phyloP scores from a whole-genome alignment of 805 yeast species.

The Nakazawaea laoshanensis region DNA sequence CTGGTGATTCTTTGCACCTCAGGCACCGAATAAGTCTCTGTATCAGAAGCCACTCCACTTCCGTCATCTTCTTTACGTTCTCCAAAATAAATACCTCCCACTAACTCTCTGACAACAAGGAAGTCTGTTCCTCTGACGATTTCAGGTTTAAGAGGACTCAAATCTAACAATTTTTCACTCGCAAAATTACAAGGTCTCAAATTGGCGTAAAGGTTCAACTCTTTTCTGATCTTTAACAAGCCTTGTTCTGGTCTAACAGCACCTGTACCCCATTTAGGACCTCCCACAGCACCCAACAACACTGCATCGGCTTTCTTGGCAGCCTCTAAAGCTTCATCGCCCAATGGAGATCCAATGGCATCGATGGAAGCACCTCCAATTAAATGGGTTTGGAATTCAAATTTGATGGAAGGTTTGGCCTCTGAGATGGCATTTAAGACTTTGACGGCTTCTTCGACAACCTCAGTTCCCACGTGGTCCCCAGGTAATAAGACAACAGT shows the following conservation, averaged over 20 bases:
- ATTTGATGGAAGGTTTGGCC: constrained; percentile 45
- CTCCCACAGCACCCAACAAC: constrained; percentile 97
- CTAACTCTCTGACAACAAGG: constrained; percentile 90
- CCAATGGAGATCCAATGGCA: constrained; percentile 88
- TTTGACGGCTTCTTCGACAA: constrained; percentile 84
- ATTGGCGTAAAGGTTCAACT: constrained; percentile 88
- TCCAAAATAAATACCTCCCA: constrained; percentile 98
- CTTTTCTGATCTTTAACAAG: constrained; percentile 87
- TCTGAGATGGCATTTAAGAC: constrained; percentile 74
- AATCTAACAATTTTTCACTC: constrained; percentile 70
- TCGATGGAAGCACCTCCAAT: constrained; percentile 99
- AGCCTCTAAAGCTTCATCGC: constrained; percentile 76
- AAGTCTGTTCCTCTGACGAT: constrained; percentile 87
- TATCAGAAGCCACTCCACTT: constrained; percentile 82
- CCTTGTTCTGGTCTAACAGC: constrained; percentile 97
- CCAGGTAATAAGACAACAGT: constrained; percentile 83
- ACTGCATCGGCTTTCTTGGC: constrained; percentile 89
- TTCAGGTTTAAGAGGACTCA: constrained; percentile 83
- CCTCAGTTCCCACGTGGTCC: constrained; percentile 94
- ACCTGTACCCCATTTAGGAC: constrained; percentile 99
- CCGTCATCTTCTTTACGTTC: constrained; percentile 90
- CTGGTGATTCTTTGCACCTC: constrained; percentile 95
- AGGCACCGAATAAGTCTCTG: constrained; percentile 83
- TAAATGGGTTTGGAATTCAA: constrained; percentile 73
- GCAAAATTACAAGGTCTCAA: constrained; percentile 95